Conservation (phyloP, 2,329 filamentous ascomycete genomes). For the Penicillium sp. region DNA sequence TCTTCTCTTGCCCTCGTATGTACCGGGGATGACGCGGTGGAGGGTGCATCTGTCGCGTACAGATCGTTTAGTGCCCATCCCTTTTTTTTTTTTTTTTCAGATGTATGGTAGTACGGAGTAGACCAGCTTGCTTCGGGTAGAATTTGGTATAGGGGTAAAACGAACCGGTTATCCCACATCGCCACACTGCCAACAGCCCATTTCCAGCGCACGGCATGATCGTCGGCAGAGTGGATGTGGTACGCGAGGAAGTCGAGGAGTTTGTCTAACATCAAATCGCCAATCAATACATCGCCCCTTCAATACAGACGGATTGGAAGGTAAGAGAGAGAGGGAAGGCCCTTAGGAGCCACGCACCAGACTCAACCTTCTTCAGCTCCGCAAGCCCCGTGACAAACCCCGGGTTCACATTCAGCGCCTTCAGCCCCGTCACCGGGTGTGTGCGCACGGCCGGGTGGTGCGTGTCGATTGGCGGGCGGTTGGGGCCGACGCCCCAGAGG, state of each 20-base stretch:
- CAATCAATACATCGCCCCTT: not conserved
- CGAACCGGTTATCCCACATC: slow-evolving; percentile 56
- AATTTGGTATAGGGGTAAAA: not conserved
- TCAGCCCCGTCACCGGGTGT: slow-evolving; percentile 55
- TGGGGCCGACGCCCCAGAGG: slow-evolving; percentile 49
- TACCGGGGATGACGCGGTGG: slow-evolving; percentile 15
- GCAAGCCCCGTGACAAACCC: slow-evolving; percentile 56
- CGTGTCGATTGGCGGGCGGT: slow-evolving; percentile 53
- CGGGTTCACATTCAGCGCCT: slow-evolving; percentile 53
- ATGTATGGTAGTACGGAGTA: not conserved
- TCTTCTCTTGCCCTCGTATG: slow-evolving; percentile 8
- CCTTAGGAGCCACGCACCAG: slow-evolving; percentile 28
- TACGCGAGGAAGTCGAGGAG: slow-evolving; percentile 53
- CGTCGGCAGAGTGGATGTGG: slow-evolving; percentile 56
- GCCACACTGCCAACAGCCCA: slow-evolving; percentile 57
- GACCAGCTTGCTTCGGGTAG: not conserved
- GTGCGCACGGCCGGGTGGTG: slow-evolving; percentile 57
- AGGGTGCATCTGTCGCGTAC: slow-evolving; percentile 6
- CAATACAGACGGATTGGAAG: not conserved
- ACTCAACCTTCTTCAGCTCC: slow-evolving; percentile 56
- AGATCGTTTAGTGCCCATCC: not conserved
- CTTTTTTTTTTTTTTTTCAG: not conserved
- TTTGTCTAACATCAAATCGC: slow-evolving; percentile 34
- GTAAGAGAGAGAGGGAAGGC: too few relatives aligned
- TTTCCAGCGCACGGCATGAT: slow-evolving; percentile 57